Percentiles rank a stretch among this genome's conserved stretches.
Conservation (phyloP, 1,284 basidiomycete species). For the Pseudomicrostroma phylloplanum region DNA sequence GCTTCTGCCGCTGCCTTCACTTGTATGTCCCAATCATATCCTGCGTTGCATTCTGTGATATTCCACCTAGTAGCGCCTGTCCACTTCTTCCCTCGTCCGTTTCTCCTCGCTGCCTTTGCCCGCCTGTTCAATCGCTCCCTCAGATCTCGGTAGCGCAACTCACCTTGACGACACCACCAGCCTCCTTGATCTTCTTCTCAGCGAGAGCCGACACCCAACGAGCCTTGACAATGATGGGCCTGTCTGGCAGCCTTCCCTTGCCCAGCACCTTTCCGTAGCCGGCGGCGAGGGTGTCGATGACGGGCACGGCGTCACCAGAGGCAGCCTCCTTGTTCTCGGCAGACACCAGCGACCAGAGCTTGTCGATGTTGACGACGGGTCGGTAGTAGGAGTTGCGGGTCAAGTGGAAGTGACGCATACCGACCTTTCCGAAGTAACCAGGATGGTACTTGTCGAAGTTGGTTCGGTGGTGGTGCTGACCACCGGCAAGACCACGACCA, state of each 20-base stretch:
- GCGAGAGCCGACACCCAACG: slow-evolving; percentile 49
- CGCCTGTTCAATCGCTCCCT: too few species aligned
- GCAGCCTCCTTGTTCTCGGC: slow-evolving; percentile 45
- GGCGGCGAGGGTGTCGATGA: slow-evolving; percentile 51
- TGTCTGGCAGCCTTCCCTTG: slow-evolving; percentile 47
- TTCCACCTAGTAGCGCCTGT: too few species aligned
- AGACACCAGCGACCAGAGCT: slow-evolving; percentile 50
- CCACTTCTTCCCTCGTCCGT: too few species aligned
- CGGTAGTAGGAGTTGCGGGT: slow-evolving; percentile 85
- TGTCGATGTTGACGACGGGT: slow-evolving; percentile 75
- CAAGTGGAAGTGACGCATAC: slow-evolving; percentile 96
- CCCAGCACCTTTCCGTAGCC: slow-evolving; percentile 51
- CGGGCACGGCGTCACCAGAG: slow-evolving; percentile 45
- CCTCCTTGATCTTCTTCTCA: slow-evolving; percentile 52
- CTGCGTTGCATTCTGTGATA: too few species aligned
- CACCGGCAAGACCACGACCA: slow-evolving; percentile 99
- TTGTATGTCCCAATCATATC: too few species aligned
- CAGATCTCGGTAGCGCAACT: not conserved
- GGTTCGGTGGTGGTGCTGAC: slow-evolving; percentile 94
- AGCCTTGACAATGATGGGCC: slow-evolving; percentile 50
- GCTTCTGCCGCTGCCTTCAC: too few species aligned
- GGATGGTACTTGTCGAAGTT: slow-evolving; percentile 52
- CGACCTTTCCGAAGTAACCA: slow-evolving; percentile 89
- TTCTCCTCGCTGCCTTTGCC: too few species aligned
- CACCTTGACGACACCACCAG: slow-evolving; percentile 48